Base-by-base conservation (phyloP, 2,329 filamentous ascomycete genomes). In the Aspergillus tubingensis region DNA sequence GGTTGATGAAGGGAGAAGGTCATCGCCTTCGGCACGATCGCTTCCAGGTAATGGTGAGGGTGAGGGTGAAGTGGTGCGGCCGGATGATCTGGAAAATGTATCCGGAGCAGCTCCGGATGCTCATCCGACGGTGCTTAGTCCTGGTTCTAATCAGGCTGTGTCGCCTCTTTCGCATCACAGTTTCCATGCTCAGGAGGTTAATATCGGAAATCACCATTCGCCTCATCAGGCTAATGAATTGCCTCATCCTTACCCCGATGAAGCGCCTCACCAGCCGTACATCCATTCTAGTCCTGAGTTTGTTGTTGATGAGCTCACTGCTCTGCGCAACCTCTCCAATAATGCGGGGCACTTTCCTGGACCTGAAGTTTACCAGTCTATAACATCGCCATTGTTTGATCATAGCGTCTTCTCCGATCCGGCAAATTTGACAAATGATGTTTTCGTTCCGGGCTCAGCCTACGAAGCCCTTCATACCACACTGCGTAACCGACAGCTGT, bases 401-500 rank as follows among this genome's bases (percentile, higher is more conserved):
- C 65, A 68, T 7, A 60, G 58, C 50, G 60, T 70, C 23, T 70
- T 72, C 49, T 70, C 68, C 1, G 68, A 71, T 30, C 66, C 65
- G 8, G 60, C 59, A 1, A 65, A 70, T 54, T 57, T 68, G 17
- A 63, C 83, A 50, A 81, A 88, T 52, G 80, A 80, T 53, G 76
- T 82, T 19, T 83, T 83, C 59, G 63, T 81, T 2, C 80, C 80
- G 1, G 80, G 80, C 1, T 81, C 80, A 1, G 75, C 77, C 0
- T 82, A 82, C 39, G 78, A 80, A 56, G 79, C 81, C 44, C 68
- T 81, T 1, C 80, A 82, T 57, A 79, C 78, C 1, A 79, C 79
- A 1, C 65, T 82, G 2, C 74, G 80, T 15, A 77, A 80, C 50
- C 76, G 79, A 23, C 74, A 82, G 21, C 77, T 82, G 17, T 77